Evolutionary conservation across 768 basidiomycete species (phyloP), one percentile per base, ranked within the genome.

Genomic region (Imleria badia): DNA sequence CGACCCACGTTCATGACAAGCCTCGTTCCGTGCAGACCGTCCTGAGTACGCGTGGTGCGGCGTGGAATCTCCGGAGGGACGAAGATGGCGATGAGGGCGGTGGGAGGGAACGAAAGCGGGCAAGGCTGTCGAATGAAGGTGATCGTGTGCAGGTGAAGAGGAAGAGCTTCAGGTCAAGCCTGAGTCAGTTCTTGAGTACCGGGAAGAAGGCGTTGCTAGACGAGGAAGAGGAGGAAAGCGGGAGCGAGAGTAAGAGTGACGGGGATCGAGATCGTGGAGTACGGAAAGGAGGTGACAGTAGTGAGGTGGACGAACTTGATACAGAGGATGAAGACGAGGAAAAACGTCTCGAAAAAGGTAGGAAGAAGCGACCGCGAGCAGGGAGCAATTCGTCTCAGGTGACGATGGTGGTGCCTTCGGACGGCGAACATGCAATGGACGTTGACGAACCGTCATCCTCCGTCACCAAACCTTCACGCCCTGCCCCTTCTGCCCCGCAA

Each of bases 151-250:
- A 30, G 31, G 45, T 4, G n/a, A 62, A 64, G 40, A 66, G 59
- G 54, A 65, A 71, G 54, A 73, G 65, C 31, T 68, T 89, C 48
- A 75, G 80, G 51, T 74, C 70, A 47, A 77, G 68, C 47, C 62
- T 91, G 52, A 76, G 71, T 41, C 77, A 70, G 12, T 89, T 85
- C 71, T 78, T 84, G 12, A 75, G 82, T 58, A 66, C 65, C 34
- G 83, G 82, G 36, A 78, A 75, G 17, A 55, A 62, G 58, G 26
- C 63, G 54, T 17, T 60, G 14, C 59, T 46, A 17, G 44, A 59
- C 47, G 40, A 62, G 43, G n/a, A 53, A 17, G 63, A 57, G 12
- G 64, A 61, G 10, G 62, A 57, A 11, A 52, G 62, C 14, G 59
- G 47, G 19, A 64, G 42, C 30, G 58, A 48, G 14, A 48, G 38